Evolutionary conservation across 371 early-diverging fungal species (phyloP).

Genomic region (Blakeslea trispora): DNA sequence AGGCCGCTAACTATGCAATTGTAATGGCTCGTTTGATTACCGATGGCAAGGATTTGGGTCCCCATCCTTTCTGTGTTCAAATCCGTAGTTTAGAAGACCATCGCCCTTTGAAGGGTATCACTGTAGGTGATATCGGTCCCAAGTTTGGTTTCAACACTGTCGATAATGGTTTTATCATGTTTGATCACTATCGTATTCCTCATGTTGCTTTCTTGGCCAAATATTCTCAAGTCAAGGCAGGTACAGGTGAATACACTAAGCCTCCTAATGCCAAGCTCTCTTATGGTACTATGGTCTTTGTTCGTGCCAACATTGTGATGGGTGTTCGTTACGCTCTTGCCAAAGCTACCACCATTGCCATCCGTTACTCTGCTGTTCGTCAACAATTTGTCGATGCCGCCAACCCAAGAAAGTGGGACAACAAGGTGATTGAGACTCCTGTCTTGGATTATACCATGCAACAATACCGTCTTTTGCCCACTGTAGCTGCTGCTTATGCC

Average conservation of each 20-base stretch:
- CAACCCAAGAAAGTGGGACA: constrained; percentile 42
- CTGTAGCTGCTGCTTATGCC: constrained; percentile 73
- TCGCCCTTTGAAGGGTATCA: constrained; percentile 76
- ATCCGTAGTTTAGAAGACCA: constrained; percentile 80
- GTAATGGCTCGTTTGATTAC: constrained; percentile 88
- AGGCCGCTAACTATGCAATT: constrained; percentile 76
- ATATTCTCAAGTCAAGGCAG: constrained; percentile 68
- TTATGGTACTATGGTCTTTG: constrained; percentile 78
- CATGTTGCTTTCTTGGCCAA: constrained; percentile 79
- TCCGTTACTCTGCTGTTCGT: constrained; percentile 55
- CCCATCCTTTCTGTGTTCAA: constrained; percentile 88
- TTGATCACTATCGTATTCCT: constrained; percentile 79
- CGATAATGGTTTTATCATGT: constrained; percentile 86
- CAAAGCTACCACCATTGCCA: constrained; percentile 50
- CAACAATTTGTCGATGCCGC: constrained; percentile 54
- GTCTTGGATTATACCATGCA: constrained; percentile 79
- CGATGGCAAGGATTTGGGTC: constrained; percentile 77
- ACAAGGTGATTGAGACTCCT: constrained; percentile 61
- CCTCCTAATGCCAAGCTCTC: constrained; percentile 73
- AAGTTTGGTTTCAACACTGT: constrained; percentile 83
- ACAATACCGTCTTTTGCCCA: constrained; percentile 74
- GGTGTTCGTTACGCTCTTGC: constrained; percentile 55
- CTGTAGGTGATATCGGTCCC: constrained; percentile 89
- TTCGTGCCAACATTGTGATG: constrained; percentile 69
- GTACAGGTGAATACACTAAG: constrained; percentile 66